These are phyloP conservation scores for Cyphellophora attinorum DNA, from an alignment of 2,329 filamentous ascomycete genomes.

Conservation along the genomic window DNA sequence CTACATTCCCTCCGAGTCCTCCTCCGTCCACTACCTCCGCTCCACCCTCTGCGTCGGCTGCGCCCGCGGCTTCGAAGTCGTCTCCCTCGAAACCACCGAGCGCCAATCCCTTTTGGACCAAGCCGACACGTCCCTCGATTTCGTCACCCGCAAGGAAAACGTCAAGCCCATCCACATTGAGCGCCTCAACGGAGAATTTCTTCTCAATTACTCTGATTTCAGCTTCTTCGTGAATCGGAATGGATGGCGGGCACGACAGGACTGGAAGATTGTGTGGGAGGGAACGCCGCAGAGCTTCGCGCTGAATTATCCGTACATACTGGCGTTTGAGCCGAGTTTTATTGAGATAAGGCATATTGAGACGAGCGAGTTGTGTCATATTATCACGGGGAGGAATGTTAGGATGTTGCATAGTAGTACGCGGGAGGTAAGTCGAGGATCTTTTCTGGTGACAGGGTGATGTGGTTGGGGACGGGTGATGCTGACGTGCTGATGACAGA, in stretches of 20 bases:
- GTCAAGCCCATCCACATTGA: slow-evolving; percentile 96
- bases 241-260: slow-evolving; percentile 88
- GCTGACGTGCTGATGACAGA: slow-evolving; percentile 50
- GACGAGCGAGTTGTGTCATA: slow-evolving; percentile 80
- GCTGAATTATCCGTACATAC: slow-evolving; percentile 89
- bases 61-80: slow-evolving; percentile 90
- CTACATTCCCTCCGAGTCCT: slow-evolving; percentile 97
- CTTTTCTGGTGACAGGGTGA: background rate
- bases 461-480: background rate
- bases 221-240: slow-evolving; percentile 99
- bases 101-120: slow-evolving; percentile 95
- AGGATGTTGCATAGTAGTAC: slow-evolving; percentile 96
- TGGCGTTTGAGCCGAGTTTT: slow-evolving; percentile 95
- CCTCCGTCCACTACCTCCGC: slow-evolving; percentile 93
- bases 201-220: slow-evolving; percentile 97
- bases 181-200: slow-evolving; percentile 89
- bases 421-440: slow-evolving; percentile 69
- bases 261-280: slow-evolving; percentile 98
- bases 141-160: slow-evolving; percentile 86
- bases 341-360: slow-evolving; percentile 95
- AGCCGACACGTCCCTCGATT: slow-evolving; percentile 94
- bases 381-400: slow-evolving; percentile 92
- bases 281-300: slow-evolving; percentile 86
- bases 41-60: slow-evolving; percentile 95
- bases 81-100: slow-evolving; percentile 93